A percentile compares a stretch with the other conserved stretches of the same genome.
phyloP scores from a whole-genome alignment of 371 early-diverging fungal genomes.

The Massospora cicadina region DNA sequence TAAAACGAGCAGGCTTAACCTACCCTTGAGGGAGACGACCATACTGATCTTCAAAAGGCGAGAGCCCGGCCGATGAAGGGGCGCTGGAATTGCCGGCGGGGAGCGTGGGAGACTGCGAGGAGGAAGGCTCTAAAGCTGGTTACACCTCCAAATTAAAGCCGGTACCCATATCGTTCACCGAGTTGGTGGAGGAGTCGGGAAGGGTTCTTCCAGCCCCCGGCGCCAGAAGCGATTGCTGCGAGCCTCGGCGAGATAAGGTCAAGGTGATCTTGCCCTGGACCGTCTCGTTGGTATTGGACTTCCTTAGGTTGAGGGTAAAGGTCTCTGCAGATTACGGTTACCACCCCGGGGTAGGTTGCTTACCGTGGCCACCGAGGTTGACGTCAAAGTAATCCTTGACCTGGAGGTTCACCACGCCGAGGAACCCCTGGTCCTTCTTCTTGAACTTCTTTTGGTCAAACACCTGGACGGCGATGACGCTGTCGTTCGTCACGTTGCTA shows the following conservation, averaged over 20 bases:
- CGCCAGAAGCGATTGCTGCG: conserved; percentile 7
- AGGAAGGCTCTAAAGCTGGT: neutral
- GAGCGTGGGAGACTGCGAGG: conserved; percentile 12
- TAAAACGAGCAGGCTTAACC: too few relatives aligned
- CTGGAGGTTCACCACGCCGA: conserved; percentile 80
- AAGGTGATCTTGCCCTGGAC: conserved; percentile 68
- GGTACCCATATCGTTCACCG: conserved; percentile 8
- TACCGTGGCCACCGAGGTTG: conserved; percentile 49
- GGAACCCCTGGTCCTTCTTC: conserved; percentile 83
- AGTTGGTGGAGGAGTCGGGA: conserved; percentile 14
- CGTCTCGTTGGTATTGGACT: conserved; percentile 53
- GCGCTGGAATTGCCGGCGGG: conserved; percentile 15
- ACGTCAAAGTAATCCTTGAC: conserved; percentile 63
- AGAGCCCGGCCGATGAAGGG: conserved; percentile 15
- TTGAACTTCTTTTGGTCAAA: conserved; percentile 94
- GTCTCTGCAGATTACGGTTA: conserved; percentile 33
- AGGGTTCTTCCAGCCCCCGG: conserved; percentile 13
- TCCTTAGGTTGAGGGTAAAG: conserved; percentile 68
- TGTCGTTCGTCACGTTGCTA: conserved; percentile 48
- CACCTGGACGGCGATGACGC: conserved; percentile 79
- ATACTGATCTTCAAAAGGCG: conserved; percentile 34
- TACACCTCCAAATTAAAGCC: too few relatives aligned
- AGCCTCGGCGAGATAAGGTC: conserved; percentile 28
- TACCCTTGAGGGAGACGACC: conserved; percentile 55
- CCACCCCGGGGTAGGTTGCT: conserved; percentile 3